Conservation (phyloP, 1,139 yeast genomes). For the Debaryomyces nepalensis region DNA sequence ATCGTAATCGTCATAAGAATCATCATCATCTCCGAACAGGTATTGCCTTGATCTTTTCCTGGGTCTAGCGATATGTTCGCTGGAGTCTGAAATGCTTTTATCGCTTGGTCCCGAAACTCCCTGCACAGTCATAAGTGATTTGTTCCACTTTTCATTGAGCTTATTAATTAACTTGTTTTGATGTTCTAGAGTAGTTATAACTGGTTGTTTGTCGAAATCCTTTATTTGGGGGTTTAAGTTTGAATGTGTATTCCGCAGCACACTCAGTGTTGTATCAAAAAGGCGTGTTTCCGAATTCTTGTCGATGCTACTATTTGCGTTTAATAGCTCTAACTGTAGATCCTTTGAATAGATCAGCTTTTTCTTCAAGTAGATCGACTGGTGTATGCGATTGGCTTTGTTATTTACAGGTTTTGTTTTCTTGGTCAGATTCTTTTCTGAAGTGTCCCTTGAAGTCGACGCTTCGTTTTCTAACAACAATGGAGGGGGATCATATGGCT, state of each 20-base stretch:
- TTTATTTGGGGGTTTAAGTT: neutral
- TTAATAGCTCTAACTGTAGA: slow-evolving; percentile 40
- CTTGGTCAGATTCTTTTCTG: slow-evolving; percentile 14
- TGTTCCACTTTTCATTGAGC: slow-evolving; percentile 18
- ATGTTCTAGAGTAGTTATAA: slow-evolving; percentile 25
- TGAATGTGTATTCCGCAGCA: neutral
- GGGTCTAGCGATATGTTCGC: slow-evolving; percentile 3
- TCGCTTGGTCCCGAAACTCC: neutral
- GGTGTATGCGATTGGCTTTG: slow-evolving; percentile 22
- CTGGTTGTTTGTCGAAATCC: slow-evolving; percentile 14
- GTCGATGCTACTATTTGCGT: slow-evolving; percentile 8
- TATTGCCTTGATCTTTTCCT: slow-evolving; percentile 28
- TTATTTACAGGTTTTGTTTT: slow-evolving; percentile 14
- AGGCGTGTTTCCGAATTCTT: slow-evolving; percentile 17
- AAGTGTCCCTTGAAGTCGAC: neutral
- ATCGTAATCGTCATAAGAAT: slow-evolving; percentile 19
- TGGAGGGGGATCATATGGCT: slow-evolving; percentile 25
- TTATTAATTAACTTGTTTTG: slow-evolving; percentile 38
- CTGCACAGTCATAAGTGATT: slow-evolving; percentile 8
- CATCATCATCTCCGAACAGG: slow-evolving; percentile 28
- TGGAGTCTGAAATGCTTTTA: neutral
- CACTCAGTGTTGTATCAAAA: neutral
- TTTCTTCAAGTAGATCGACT: slow-evolving; percentile 34
- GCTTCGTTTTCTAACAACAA: slow-evolving; percentile 23
- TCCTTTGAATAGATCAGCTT: slow-evolving; percentile 44